Evolutionary conservation across 164 flowering plant species (phyloP), one percentile per base, ranked within the genome.

Genomic region (Saururus chinensis): DNA sequence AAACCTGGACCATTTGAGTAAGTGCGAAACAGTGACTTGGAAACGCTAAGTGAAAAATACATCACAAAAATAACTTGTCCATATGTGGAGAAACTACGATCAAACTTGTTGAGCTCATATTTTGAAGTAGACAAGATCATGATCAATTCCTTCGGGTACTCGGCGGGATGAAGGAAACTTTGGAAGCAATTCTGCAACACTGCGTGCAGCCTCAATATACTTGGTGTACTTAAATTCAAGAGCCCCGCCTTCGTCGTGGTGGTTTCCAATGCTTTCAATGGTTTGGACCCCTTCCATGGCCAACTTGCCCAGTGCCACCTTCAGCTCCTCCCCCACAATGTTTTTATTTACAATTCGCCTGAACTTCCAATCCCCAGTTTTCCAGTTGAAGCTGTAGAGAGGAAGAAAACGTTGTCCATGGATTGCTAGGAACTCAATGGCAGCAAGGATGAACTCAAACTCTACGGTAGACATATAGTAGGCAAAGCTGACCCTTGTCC

Each of bases 401-500:
- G 88, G 83, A 61, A 92, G 86, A 72, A 89, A 92, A 4, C 92
- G 61, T 52, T 92, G 84, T 2, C 95, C 96, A 16, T 87, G 80
- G 7, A 53, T 53, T 0, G 89, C 85, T 54, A 87, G 26, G 65
- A 92, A 92, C 60, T 92, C 95, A 4, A 89, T 17, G 17, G 91
- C 89, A 7, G 71, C 74, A 13, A 89, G 66, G 45, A 86, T 80
- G 79, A 82, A 87, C 66, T 89, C 92, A 13, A 85, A 80, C 61
- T 92, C 95, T 52, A 77, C 78, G 1, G 56, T 59, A 7, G 82
- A 73, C 84, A 86, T 84, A 81, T 89, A 87, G 70, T 85, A 89
- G 6, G 92, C 77, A 69, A 92, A 89, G 71, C 91, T 84, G 19
- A 92, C 57, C 70, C 96, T 80, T 0, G 98, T 85, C 98, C 98